Percentiles rank a stretch among this genome's conserved stretches.
Conservation (phyloP, 208 protist genomes). For the Strigomonas culicis region DNA sequence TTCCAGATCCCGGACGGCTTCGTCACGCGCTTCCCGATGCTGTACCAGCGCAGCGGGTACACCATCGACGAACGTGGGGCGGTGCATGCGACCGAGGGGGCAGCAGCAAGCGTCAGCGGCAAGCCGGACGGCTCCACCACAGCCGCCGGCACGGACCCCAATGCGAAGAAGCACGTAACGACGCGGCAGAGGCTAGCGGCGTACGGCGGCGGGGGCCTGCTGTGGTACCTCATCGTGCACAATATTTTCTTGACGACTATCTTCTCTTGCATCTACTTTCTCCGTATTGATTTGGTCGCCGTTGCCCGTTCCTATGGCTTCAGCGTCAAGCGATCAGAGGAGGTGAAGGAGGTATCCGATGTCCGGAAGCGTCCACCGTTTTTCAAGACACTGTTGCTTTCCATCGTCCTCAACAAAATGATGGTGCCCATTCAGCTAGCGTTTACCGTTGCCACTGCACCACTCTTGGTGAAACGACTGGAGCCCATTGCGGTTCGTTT, state of each 20-base stretch:
- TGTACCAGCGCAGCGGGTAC: slow-evolving; percentile 42
- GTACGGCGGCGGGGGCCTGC: slow-evolving; percentile 71
- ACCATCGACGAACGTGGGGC: slow-evolving; percentile 40
- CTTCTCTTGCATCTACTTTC: slow-evolving; percentile 71
- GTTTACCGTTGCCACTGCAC: slow-evolving; percentile 58
- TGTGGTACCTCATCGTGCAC: slow-evolving; percentile 83
- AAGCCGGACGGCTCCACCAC: slow-evolving; percentile 1
- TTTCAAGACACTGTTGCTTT: slow-evolving; percentile 55
- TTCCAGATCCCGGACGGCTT: slow-evolving; percentile 75
- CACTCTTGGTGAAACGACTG: slow-evolving; percentile 53
- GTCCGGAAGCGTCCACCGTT: slow-evolving; percentile 42
- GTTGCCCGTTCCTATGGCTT: slow-evolving; percentile 69
- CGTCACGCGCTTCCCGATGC: slow-evolving; percentile 64
- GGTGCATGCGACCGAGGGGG: slow-evolving; percentile 16
- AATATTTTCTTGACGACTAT: slow-evolving; percentile 41
- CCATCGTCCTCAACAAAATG: slow-evolving; percentile 83
- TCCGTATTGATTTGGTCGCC: slow-evolving; percentile 61
- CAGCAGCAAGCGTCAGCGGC: background rate
- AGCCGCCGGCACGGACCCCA: background rate
- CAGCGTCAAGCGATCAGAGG: slow-evolving; percentile 33
- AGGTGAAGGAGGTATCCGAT: slow-evolving; percentile 17
- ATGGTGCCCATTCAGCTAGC: slow-evolving; percentile 65
- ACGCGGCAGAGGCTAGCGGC: slow-evolving; percentile 64
- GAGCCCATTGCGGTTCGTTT: slow-evolving; percentile 53
- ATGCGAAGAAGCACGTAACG: slow-evolving; percentile 13